Percentiles rank a stretch among this genome's conserved stretches.
These are phyloP conservation scores for Fusarium goolgardi DNA, from an alignment of 2,329 filamentous ascomycete species.

Conservation along the genomic window DNA sequence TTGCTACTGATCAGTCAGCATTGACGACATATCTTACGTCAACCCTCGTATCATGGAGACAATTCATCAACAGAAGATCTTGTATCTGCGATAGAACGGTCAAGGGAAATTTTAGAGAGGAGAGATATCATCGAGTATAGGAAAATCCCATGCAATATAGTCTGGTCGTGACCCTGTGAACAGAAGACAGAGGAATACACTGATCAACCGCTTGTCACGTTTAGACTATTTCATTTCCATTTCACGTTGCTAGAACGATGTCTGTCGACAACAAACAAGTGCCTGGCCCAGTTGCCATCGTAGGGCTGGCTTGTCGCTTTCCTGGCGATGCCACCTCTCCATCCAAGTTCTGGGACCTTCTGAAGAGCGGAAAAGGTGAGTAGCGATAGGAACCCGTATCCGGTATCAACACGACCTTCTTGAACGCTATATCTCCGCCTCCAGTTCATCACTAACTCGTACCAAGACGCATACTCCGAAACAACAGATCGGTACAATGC, in stretches of 20 bases:
- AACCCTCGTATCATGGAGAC: background rate
- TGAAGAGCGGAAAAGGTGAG: conserved; percentile 1
- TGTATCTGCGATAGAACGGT: background rate
- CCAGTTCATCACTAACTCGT: background rate
- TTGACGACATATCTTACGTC: background rate
- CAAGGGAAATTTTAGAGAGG: background rate
- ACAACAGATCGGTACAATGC: conserved; percentile 3
- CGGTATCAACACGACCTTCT: background rate
- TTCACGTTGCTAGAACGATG: background rate
- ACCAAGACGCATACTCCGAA: background rate
- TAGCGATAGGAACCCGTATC: background rate
- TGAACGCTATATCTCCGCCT: background rate
- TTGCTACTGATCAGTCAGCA: background rate
- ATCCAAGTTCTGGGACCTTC: conserved; percentile 17
- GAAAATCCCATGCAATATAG: background rate
- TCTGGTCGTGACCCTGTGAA: background rate
- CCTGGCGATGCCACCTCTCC: conserved; percentile 8
- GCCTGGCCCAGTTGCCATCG: conserved; percentile 19
- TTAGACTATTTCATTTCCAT: background rate
- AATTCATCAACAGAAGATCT: background rate
- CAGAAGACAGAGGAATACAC: background rate
- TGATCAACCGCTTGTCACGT: background rate
- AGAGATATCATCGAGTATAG: background rate
- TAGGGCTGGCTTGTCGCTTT: conserved; percentile 19
- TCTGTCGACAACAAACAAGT: background rate